Conservation (phyloP, 225 moss, liverwort and hornwort species). For the Lunularia cruciata region DNA sequence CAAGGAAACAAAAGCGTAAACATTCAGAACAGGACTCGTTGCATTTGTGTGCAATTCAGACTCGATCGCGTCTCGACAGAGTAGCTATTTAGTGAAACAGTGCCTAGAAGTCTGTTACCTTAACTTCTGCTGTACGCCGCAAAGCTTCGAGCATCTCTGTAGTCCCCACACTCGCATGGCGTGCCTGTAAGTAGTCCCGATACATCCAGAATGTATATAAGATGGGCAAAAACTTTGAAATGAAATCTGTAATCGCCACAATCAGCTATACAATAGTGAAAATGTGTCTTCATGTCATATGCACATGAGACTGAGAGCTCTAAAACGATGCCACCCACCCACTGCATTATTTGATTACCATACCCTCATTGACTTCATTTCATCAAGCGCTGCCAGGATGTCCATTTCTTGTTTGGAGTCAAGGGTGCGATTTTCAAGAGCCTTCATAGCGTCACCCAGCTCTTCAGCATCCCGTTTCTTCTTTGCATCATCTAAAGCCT, state of each 20-base stretch:
- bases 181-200: constrained; percentile 55
- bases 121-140: constrained; percentile 58
- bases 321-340: too few species aligned
- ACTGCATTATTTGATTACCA: too few species aligned
- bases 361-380: constrained; percentile 97
- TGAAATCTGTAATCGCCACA: too few species aligned
- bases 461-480: constrained; percentile 78
- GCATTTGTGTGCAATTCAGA: background rate
- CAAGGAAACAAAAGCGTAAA: background rate
- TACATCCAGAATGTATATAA: too few species aligned
- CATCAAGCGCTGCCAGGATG: constrained; percentile 83
- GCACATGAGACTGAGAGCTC: too few species aligned
- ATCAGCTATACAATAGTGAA: too few species aligned
- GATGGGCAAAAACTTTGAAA: too few species aligned
- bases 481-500: constrained; percentile 83
- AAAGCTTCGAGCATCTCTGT: constrained; percentile 88
- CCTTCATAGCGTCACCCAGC: constrained; percentile 88
- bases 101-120: constrained; percentile 33
- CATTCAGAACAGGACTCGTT: too few species aligned
- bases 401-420: constrained; percentile 98
- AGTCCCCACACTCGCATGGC: constrained; percentile 74
- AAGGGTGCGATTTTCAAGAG: constrained; percentile 78
- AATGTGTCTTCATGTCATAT: too few species aligned
- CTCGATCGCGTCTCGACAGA: background rate
- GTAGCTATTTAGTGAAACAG: background rate